These are phyloP conservation scores for Phylloporus rhodoxanthus DNA, from an alignment of 768 basidiomycete genomes.

Conservation along the genomic window DNA sequence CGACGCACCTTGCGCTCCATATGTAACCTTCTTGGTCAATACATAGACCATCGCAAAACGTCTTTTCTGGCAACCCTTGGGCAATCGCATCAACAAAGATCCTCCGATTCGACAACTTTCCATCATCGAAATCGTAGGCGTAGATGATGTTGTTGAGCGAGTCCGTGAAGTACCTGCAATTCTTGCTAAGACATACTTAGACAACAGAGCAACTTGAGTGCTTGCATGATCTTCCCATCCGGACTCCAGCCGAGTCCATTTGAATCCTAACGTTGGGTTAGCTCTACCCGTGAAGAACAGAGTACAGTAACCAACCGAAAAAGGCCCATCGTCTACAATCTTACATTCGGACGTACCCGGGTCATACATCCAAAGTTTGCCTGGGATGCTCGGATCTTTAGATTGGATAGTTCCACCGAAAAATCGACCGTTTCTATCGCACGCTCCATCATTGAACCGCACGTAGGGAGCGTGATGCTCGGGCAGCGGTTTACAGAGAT, in stretches of 20 bases:
- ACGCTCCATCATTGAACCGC: slow-evolving; percentile 69
- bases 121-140: slow-evolving; percentile 48
- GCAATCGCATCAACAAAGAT: slow-evolving; percentile 53
- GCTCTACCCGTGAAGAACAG: slow-evolving; percentile 3
- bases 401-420: slow-evolving; percentile 60
- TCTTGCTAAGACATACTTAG: slow-evolving; percentile 6
- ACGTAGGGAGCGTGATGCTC: slow-evolving; percentile 37
- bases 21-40: slow-evolving; percentile 57
- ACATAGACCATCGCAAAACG: slow-evolving; percentile 63
- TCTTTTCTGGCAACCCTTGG: slow-evolving; percentile 42
- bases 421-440: slow-evolving; percentile 58
- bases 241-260: slow-evolving; percentile 22
- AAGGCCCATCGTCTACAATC: slow-evolving; percentile 56
- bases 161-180: slow-evolving; percentile 63
- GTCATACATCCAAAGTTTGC: slow-evolving; percentile 56
- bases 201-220: slow-evolving; percentile 2
- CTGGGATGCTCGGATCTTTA: slow-evolving; percentile 44
- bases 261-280: slow-evolving; percentile 7
- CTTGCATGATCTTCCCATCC: slow-evolving; percentile 19
- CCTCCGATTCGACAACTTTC: slow-evolving; percentile 51
- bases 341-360: slow-evolving; percentile 42
- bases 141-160: slow-evolving; percentile 61
- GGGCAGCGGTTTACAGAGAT: slow-evolving; percentile 50
- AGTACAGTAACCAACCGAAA: slow-evolving; percentile 44
- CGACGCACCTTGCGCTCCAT: slow-evolving; percentile 52